Percentiles rank a stretch among this genome's conserved stretches.
phyloP scores from a whole-genome alignment of 108 stramenopile species.

The Cyclotella sp. region DNA sequence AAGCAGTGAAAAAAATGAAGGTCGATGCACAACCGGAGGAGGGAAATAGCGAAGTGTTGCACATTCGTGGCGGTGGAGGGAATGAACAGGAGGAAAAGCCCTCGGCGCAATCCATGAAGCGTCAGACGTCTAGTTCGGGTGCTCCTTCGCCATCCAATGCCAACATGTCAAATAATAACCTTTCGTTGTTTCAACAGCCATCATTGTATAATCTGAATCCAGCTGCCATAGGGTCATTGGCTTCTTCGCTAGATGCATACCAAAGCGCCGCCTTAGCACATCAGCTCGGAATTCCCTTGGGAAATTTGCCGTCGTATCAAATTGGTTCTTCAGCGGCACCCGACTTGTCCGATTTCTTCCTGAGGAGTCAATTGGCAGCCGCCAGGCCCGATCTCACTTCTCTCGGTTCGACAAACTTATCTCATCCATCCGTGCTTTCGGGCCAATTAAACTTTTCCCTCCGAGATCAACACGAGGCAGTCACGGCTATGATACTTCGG shows the following conservation, averaged over 20 bases:
- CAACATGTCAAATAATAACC: background rate
- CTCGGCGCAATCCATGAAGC: no score
- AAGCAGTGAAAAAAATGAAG: constrained; percentile 6
- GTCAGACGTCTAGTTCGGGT: background rate
- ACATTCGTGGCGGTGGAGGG: constrained; percentile 42
- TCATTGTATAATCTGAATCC: constrained; percentile 13
- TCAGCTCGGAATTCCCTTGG: constrained; percentile 22
- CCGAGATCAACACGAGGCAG: constrained; percentile 30
- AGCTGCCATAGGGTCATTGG: background rate
- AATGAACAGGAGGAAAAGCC: constrained; percentile 12
- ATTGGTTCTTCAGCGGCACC: constrained; percentile 18
- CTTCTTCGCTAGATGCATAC: constrained; percentile 2
- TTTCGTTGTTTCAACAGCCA: constrained; percentile 6
- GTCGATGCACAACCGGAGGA: constrained; percentile 4
- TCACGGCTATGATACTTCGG: constrained; percentile 47
- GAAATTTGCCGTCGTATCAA: background rate
- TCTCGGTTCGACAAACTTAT: constrained; percentile 3
- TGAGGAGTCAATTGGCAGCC: constrained; percentile 24
- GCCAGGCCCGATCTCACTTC: constrained; percentile 8
- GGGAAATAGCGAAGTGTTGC: constrained; percentile 4
- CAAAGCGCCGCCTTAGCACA: constrained; percentile 1
- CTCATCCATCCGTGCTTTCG: constrained; percentile 25
- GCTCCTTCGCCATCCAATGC: background rate
- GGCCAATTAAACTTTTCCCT: constrained; percentile 31
- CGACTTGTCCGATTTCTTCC: constrained; percentile 34